phyloP scores from a whole-genome alignment of 2,329 filamentous ascomycete genomes.

The Penicillium sp. region DNA sequence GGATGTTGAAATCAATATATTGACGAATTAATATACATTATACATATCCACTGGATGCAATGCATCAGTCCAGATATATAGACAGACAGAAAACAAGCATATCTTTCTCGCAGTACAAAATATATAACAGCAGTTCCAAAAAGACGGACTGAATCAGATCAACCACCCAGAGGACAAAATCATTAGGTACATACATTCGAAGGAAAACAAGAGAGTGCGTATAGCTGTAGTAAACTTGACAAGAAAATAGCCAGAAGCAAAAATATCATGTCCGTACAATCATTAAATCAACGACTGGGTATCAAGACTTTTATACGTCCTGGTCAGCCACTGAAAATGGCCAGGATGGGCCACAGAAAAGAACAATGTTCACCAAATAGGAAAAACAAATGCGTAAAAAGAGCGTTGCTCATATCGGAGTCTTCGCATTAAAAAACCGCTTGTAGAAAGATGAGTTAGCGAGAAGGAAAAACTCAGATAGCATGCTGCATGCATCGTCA shows the following conservation, averaged over 20 bases:
- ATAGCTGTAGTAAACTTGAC: neutral
- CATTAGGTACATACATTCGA: neutral
- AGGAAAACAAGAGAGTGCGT: neutral
- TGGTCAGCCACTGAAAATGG: neutral
- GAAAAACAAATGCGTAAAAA: conserved; percentile 3
- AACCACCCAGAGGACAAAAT: neutral
- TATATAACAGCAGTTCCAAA: neutral
- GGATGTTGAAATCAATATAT: too few relatives aligned
- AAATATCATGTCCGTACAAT: conserved; percentile 5
- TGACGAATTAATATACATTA: neutral
- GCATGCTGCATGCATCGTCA: conserved; percentile 11
- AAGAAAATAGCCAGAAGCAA: neutral
- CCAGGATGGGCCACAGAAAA: neutral
- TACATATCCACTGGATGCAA: neutral
- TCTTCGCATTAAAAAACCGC: conserved; percentile 1
- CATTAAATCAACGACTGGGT: neutral
- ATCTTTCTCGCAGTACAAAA: neutral
- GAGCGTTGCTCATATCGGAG: conserved; percentile 4
- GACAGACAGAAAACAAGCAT: too few relatives aligned
- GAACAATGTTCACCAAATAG: neutral
- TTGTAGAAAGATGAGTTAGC: neutral
- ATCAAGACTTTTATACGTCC: neutral
- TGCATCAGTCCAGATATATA: neutral
- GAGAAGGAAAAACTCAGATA: neutral
- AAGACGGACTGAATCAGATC: neutral